Evolutionary conservation across 2,329 filamentous ascomycete genomes (phyloP).

Genomic region (Trichoderma harzianum): DNA sequence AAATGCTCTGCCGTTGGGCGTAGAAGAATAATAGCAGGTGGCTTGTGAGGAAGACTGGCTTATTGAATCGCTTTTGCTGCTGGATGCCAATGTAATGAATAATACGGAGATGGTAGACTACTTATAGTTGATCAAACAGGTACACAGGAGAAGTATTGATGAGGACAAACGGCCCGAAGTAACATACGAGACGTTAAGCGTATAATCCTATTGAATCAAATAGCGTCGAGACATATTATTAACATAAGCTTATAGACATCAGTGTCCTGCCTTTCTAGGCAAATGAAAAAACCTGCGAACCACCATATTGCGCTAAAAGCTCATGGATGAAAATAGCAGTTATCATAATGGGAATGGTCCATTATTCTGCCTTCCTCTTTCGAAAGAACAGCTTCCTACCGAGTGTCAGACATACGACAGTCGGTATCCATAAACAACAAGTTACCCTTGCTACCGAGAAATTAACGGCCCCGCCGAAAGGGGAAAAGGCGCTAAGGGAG

Average conservation of each 20-base stretch:
- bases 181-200: neutral
- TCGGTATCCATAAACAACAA: neutral
- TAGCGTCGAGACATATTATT: neutral
- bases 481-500: neutral
- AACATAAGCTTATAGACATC: neutral
- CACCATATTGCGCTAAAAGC: neutral
- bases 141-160: neutral
- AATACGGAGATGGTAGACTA: neutral
- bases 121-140: neutral
- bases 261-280: slow-evolving; percentile 7
- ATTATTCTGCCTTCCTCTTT: slow-evolving; percentile 5
- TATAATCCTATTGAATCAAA: neutral
- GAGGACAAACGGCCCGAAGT: neutral
- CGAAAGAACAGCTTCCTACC: neutral
- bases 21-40: neutral
- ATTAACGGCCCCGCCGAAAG: neutral
- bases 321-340: neutral
- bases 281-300: neutral
- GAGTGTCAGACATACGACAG: neutral
- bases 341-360: neutral
- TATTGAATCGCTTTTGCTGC: neutral
- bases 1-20: neutral
- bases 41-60: neutral
- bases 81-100: neutral
- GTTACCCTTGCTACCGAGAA: neutral